Evolutionary conservation across 352 stramenopile genomes (phyloP).

Genomic region (Globisporangium barbulae): DNA sequence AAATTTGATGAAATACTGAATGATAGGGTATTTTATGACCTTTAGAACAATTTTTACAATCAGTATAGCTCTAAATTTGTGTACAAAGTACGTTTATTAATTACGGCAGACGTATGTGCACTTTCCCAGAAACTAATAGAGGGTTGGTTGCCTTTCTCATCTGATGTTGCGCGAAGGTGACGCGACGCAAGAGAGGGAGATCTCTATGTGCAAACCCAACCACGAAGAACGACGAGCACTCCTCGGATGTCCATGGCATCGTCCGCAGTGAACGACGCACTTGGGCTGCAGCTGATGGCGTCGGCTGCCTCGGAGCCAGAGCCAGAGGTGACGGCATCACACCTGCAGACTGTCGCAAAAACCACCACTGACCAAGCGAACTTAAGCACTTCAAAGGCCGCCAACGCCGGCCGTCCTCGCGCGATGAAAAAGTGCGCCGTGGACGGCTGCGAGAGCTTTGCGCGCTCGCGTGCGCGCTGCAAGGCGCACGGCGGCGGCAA

Average conservation of each 20-base stretch:
- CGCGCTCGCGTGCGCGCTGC: slow-evolving; percentile 15
- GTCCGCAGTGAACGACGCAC: background rate
- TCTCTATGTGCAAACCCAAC: background rate
- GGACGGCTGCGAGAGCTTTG: slow-evolving; percentile 11
- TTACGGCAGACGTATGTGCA: too few relatives aligned
- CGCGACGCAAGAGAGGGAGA: background rate
- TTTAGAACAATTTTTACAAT: too few relatives aligned
- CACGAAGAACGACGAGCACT: background rate
- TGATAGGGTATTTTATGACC: too few relatives aligned
- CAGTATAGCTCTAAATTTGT: too few relatives aligned
- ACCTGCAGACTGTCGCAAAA: background rate
- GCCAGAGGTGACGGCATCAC: background rate
- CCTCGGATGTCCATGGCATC: background rate
- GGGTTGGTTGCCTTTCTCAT: slow-evolving; percentile 6
- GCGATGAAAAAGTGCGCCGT: slow-evolving; percentile 13
- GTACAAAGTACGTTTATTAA: too few relatives aligned
- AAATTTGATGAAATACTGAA: too few relatives aligned
- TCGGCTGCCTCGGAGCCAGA: background rate
- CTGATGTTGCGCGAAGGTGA: slow-evolving; percentile 5
- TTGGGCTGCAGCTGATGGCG: background rate
- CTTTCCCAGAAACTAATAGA: background rate
- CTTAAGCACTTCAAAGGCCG: background rate
- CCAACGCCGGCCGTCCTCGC: slow-evolving; percentile 3
- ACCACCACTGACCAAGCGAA: background rate
- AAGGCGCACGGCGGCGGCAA: slow-evolving; percentile 43